Conservation (phyloP, 2,329 filamentous ascomycete species). For the Trematosphaeria pertusa region DNA sequence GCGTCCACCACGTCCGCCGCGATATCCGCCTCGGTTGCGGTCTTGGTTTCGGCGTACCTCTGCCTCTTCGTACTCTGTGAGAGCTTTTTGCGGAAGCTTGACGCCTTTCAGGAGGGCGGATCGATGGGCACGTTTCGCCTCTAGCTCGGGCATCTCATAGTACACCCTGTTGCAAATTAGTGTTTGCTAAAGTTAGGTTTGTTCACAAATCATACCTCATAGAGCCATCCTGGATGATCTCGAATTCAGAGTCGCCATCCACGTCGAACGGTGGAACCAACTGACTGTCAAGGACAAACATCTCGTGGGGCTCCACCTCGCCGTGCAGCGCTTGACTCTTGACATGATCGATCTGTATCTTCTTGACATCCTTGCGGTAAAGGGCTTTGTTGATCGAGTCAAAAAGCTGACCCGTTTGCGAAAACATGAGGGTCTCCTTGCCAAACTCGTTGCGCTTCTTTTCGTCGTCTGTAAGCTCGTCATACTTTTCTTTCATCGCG, state of each 20-base stretch:
- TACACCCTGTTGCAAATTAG: slow-evolving; percentile 68
- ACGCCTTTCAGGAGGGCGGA: slow-evolving; percentile 92
- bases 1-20: slow-evolving; percentile 29
- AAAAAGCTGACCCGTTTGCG: slow-evolving; percentile 84
- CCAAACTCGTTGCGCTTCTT: slow-evolving; percentile 78
- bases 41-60: slow-evolving; percentile 71
- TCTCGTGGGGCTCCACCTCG: slow-evolving; percentile 78
- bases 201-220: slow-evolving; percentile 69
- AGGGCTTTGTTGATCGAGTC: slow-evolving; percentile 83
- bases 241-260: slow-evolving; percentile 49
- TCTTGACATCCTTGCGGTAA: slow-evolving; percentile 76
- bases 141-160: slow-evolving; percentile 77
- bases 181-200: neutral
- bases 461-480: slow-evolving; percentile 78
- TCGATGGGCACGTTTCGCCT: slow-evolving; percentile 75
- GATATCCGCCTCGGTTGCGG: slow-evolving; percentile 55
- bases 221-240: slow-evolving; percentile 66
- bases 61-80: slow-evolving; percentile 72
- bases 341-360: slow-evolving; percentile 76
- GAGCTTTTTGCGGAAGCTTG: slow-evolving; percentile 71
- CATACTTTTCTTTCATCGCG: slow-evolving; percentile 85
- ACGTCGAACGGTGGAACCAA: slow-evolving; percentile 79
- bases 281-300: slow-evolving; percentile 83
- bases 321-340: slow-evolving; percentile 81
- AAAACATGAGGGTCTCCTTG: slow-evolving; percentile 82